A percentile compares a stretch with the other conserved stretches of the same genome.
Evolutionary conservation across 805 yeast species (phyloP).

Genomic region (Candida pseudoglaebosa): DNA sequence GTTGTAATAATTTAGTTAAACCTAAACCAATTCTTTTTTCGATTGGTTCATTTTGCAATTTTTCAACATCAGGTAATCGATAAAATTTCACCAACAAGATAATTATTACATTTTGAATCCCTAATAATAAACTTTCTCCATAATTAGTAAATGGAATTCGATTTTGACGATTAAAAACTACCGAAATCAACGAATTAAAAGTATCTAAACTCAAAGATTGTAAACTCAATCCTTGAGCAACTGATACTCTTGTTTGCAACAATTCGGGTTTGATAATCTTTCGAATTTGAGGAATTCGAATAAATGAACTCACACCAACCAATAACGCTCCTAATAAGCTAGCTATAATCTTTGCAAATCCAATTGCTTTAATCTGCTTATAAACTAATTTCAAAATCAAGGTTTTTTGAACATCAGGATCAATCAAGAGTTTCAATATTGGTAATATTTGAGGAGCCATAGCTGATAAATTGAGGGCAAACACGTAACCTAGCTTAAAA

Average conservation of each 20-base stretch:
- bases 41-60: conserved; percentile 4
- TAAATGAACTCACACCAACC: conserved; percentile 36
- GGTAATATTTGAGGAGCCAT: conserved; percentile 24
- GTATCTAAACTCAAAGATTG: conserved; percentile 35
- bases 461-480: conserved; percentile 1
- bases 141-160: conserved; percentile 33
- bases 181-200: conserved; percentile 34
- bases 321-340: conserved; percentile 28
- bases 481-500: conserved; percentile 2
- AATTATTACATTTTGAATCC: conserved; percentile 35
- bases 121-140: conserved; percentile 38
- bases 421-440: conserved; percentile 30
- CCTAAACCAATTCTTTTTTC: conserved; percentile 11
- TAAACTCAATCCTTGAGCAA: conserved; percentile 35
- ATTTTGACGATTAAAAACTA: conserved; percentile 33
- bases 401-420: conserved; percentile 38
- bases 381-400: conserved; percentile 35
- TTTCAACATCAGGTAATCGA: conserved; percentile 17
- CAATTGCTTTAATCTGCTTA: conserved; percentile 30
- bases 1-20: conserved; percentile 18
- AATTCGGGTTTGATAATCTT: conserved; percentile 28
- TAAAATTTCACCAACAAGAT: conserved; percentile 34
- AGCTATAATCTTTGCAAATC: conserved; percentile 31
- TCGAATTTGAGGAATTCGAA: conserved; percentile 38
- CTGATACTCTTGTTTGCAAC: conserved; percentile 21